Evolutionary conservation across 148 eudicot species (phyloP).

Genomic region (Chenopodium quinoa): DNA sequence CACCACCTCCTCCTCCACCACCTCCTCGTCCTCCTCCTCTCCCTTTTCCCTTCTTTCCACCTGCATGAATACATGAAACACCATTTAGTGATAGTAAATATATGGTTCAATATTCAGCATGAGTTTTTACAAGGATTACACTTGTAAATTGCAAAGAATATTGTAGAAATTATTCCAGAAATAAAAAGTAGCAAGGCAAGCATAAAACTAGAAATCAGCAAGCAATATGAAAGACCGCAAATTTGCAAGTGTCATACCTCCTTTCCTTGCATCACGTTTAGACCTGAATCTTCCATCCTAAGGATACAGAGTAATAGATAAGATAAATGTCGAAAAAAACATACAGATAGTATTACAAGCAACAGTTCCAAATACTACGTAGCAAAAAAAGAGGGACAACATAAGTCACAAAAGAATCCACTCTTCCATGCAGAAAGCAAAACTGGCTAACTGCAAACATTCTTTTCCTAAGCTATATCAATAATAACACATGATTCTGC

Average conservation of each 20-base stretch:
- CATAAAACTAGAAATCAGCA: not conserved
- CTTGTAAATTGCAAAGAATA: not conserved
- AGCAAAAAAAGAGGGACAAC: not conserved
- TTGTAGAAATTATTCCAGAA: not conserved
- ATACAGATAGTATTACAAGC: not conserved
- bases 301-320: constrained; percentile 36
- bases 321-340: constrained; percentile 40
- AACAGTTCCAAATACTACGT: not conserved
- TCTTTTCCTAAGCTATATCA: not conserved
- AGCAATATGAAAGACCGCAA: not conserved
- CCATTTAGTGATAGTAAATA: not conserved
- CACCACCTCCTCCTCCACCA: constrained; percentile 25
- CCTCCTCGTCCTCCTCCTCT: constrained; percentile 49
- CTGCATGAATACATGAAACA: constrained; percentile 38
- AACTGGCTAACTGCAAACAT: not conserved
- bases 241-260: constrained; percentile 59
- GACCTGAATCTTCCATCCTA: constrained; percentile 98
- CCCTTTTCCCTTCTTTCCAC: constrained; percentile 95
- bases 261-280: constrained; percentile 93
- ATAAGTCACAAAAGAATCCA: not conserved
- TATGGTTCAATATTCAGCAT: not conserved
- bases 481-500: too few relatives aligned
- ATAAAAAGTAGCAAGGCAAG: constrained; percentile 2
- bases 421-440: not conserved
- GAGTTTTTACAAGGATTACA: not conserved